phyloP scores from a whole-genome alignment of 2,329 filamentous ascomycete species.

The Falciphora oryzae region DNA sequence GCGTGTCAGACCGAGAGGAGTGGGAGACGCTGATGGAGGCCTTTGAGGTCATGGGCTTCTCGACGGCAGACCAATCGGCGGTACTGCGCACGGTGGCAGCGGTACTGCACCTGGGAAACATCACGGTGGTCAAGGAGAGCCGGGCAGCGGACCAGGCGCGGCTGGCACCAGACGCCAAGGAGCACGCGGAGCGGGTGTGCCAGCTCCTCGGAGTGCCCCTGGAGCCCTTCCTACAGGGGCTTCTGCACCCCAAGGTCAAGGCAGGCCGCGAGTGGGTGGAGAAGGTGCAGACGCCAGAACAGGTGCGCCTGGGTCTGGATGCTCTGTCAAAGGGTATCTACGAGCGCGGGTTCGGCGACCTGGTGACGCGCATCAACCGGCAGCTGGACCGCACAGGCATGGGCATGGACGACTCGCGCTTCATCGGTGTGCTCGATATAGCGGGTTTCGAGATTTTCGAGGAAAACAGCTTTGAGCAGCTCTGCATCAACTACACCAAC shows the following conservation, averaged over 20 bases:
- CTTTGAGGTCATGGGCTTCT: constrained; percentile 91
- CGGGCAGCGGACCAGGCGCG: constrained; percentile 86
- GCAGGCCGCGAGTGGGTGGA: constrained; percentile 97
- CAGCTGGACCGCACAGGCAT: constrained; percentile 84
- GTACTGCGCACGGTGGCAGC: constrained; percentile 86
- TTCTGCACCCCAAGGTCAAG: constrained; percentile 90
- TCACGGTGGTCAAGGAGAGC: constrained; percentile 85
- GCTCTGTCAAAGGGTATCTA: constrained; percentile 96
- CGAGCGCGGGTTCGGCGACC: constrained; percentile 88
- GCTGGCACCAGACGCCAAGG: constrained; percentile 67
- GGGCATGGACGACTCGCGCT: constrained; percentile 81
- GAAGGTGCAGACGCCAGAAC: constrained; percentile 95
- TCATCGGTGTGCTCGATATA: constrained; percentile 98
- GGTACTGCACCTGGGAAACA: constrained; percentile 89
- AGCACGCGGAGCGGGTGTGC: constrained; percentile 73
- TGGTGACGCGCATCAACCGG: constrained; percentile 85
- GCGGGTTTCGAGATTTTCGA: constrained; percentile 99
- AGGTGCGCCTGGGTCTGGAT: constrained; percentile 84
- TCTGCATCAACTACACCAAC: constrained; percentile 99
- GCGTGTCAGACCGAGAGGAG: constrained; percentile 84
- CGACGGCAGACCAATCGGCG: constrained; percentile 72
- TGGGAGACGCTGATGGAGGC: constrained; percentile 89
- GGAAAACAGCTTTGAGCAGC: constrained; percentile 95
- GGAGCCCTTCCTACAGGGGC: constrained; percentile 79
- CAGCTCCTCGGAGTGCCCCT: constrained; percentile 75